These are phyloP conservation scores for Aspergillus sp. DNA, from an alignment of 2,329 filamentous ascomycete species.

Conservation along the genomic window DNA sequence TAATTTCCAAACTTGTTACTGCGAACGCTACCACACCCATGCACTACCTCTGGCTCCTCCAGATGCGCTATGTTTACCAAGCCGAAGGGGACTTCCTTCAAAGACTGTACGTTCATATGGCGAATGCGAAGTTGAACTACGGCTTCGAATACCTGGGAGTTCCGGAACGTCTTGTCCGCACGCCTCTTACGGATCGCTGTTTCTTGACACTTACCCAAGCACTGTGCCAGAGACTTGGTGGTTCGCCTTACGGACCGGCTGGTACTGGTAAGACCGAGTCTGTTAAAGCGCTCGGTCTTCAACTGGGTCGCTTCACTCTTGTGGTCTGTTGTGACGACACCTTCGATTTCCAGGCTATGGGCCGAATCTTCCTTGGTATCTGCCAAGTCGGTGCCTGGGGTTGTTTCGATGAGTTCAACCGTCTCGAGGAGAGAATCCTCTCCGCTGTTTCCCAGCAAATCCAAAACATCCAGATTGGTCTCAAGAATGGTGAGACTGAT, in stretches of 20 bases:
- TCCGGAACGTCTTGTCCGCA: slow-evolving; percentile 91
- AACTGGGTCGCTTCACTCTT: slow-evolving; percentile 94
- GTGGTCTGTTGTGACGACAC: slow-evolving; percentile 99
- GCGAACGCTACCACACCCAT: slow-evolving; percentile 72
- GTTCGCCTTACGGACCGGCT: slow-evolving; percentile 94
- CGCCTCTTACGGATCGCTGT: slow-evolving; percentile 94
- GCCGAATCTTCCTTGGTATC: slow-evolving; percentile 97
- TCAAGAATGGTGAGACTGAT: slow-evolving; percentile 81
- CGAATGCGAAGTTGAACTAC: slow-evolving; percentile 91
- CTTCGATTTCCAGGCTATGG: slow-evolving; percentile 99
- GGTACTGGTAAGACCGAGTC: slow-evolving; percentile 99
- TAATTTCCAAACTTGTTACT: slow-evolving; percentile 81
- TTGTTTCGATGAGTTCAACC: slow-evolving; percentile 99
- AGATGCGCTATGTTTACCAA: slow-evolving; percentile 94
- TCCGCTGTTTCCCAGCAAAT: slow-evolving; percentile 99
- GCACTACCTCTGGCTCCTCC: slow-evolving; percentile 90
- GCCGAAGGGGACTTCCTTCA: slow-evolving; percentile 78
- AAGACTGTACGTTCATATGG: slow-evolving; percentile 90
- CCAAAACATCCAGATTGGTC: slow-evolving; percentile 95
- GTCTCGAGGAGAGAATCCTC: slow-evolving; percentile 94
- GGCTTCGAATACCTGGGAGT: slow-evolving; percentile 98
- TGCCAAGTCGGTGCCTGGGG: slow-evolving; percentile 99
- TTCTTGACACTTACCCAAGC: slow-evolving; percentile 98
- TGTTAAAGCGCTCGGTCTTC: slow-evolving; percentile 94
- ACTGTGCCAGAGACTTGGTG: slow-evolving; percentile 89